These are phyloP conservation scores for Galerina marginata DNA, from an alignment of 768 basidiomycete species.

Conservation along the genomic window DNA sequence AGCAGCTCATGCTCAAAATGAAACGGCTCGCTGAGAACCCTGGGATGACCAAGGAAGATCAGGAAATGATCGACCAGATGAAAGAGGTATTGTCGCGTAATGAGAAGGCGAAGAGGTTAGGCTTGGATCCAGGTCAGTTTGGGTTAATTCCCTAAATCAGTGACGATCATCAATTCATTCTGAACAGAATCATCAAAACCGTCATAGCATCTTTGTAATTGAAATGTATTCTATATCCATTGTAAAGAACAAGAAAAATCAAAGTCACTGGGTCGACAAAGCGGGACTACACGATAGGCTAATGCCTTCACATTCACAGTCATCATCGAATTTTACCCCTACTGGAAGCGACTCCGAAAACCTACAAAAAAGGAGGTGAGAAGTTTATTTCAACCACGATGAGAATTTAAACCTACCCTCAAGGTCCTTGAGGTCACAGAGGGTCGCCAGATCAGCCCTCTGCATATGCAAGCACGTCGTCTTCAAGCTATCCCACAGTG, in stretches of 20 bases:
- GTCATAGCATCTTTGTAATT: slow-evolving; percentile 10
- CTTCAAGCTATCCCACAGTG: slow-evolving; percentile 89
- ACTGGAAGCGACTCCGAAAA: slow-evolving; percentile 33
- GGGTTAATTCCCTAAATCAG: neutral
- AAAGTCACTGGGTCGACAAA: slow-evolving; percentile 20
- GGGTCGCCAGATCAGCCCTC: slow-evolving; percentile 72
- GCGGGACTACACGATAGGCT: slow-evolving; percentile 1
- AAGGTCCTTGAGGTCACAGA: slow-evolving; percentile 77
- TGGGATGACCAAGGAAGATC: slow-evolving; percentile 32
- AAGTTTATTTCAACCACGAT: neutral
- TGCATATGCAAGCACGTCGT: slow-evolving; percentile 84
- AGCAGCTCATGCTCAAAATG: slow-evolving; percentile 48
- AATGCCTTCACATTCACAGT: neutral
- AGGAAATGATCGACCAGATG: slow-evolving; percentile 33
- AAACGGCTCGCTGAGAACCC: slow-evolving; percentile 50
- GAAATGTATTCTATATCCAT: slow-evolving; percentile 21
- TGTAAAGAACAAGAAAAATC: slow-evolving; percentile 27
- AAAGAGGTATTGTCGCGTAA: slow-evolving; percentile 23
- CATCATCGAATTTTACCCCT: slow-evolving; percentile 4
- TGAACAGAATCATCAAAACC: slow-evolving; percentile 22
- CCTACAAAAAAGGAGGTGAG: slow-evolving; percentile 20
- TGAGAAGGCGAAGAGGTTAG: slow-evolving; percentile 29
- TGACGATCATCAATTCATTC: neutral
- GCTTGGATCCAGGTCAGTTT: slow-evolving; percentile 25
- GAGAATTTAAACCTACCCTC: slow-evolving; percentile 46